Evolutionary conservation across 2,329 filamentous ascomycete genomes (phyloP), one percentile per base, ranked within the genome.

Genomic region (Cladosporium sp.): DNA sequence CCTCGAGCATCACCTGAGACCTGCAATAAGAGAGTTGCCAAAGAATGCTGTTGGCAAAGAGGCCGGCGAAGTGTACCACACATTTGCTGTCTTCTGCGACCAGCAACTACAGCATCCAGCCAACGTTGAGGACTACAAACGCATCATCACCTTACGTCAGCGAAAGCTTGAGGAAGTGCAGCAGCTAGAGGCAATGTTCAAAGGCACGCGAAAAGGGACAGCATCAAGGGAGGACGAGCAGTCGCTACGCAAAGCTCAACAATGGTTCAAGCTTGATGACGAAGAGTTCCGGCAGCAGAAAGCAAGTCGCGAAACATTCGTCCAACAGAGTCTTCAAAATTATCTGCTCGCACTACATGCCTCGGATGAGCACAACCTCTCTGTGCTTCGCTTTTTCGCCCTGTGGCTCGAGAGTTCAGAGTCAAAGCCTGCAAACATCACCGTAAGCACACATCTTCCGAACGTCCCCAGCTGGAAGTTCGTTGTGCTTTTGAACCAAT

Each of bases 71-170:
- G 94, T 97, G 0, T 97, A 91, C 67, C 91, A 97, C 70, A 90
- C 96, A 66, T 97, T 97, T 71, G 94, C 95, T 24, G 83, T 86
- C 52, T 99, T 99, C 70, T 99, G 95, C 67, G 93, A 99, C 70
- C 86, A 91, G 67, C 94, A 99, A 70, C 79, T 99, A 9, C 89
- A 96, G 66, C 93, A 93, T 67, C 83, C 88, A 0, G 91, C 96
- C 65, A 85, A 87, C 34, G 76, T 92, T 1, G 91, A 96, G 70
- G 94, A 99, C 66, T 83, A 96, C 59, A 83, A 84, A 28, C 86
- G 94, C 45, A 82, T 97, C 40, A 83, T 89, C 68, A 90, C 85
- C 64, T 79, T 97, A 32, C 88, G 87, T 64, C 82, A 91, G 67
- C 87, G 87, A 60, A 96, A 96, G 71, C 82, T 85, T 62, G 85